Evolutionary conservation across 208 protist genomes (phyloP).

Genomic region (Leishmania turanica): DNA sequence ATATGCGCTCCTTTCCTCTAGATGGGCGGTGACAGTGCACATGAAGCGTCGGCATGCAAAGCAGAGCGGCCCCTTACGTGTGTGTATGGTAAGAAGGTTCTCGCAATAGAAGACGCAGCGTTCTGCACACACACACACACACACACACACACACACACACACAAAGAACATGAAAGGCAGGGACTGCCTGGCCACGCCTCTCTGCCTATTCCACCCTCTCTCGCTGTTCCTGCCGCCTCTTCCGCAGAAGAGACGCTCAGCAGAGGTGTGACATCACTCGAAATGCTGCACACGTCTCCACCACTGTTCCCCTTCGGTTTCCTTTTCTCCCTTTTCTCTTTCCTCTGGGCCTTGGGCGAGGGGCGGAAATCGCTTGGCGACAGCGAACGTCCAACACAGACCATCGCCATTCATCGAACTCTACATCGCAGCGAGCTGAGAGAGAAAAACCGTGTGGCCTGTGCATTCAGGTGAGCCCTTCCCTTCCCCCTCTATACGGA

Average conservation of each 20-base stretch:
- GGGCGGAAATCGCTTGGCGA: neutral
- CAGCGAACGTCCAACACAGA: neutral
- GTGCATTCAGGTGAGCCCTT: neutral
- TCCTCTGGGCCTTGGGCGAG: neutral
- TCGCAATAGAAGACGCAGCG: neutral
- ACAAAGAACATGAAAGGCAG: neutral
- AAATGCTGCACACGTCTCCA: neutral
- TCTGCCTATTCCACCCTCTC: neutral
- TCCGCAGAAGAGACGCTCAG: neutral
- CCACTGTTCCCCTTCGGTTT: neutral
- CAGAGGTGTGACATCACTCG: neutral
- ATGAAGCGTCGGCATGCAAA: neutral
- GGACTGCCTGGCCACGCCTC: neutral
- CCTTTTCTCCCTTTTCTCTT: neutral
- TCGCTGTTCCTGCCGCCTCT: neutral
- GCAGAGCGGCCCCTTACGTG: neutral
- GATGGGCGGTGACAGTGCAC: neutral
- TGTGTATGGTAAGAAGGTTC: neutral
- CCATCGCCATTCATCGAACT: neutral
- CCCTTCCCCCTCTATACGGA: neutral
- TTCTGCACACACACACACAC: slow-evolving; percentile 4
- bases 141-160: slow-evolving; percentile 5
- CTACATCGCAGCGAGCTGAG: neutral
- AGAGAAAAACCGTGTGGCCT: neutral
- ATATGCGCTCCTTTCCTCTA: neutral